Conservation (phyloP, 345 rosid genomes). For the Capsella bursapastoris region DNA sequence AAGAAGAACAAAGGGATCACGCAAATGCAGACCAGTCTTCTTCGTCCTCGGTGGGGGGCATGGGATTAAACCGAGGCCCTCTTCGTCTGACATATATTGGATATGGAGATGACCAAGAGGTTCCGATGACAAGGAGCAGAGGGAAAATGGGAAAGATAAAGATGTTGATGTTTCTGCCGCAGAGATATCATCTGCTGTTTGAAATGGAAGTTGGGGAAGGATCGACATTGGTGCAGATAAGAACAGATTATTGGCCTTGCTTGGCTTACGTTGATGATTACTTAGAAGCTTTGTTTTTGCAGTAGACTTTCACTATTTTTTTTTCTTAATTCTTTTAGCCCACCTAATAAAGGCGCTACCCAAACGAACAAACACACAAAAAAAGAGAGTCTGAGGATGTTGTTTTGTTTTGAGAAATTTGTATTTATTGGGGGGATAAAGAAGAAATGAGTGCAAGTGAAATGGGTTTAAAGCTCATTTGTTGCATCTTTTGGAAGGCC, state of each 20-base stretch:
- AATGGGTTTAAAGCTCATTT: too few relatives aligned
- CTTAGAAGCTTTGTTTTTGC: slow-evolving; percentile 79
- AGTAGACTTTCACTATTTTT: slow-evolving; percentile 29
- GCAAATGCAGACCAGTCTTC: slow-evolving; percentile 37
- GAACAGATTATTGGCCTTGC: slow-evolving; percentile 99
- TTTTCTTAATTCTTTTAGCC: slow-evolving; percentile 1
- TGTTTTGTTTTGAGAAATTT: neutral
- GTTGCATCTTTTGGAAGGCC: too few relatives aligned
- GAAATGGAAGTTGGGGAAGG: slow-evolving; percentile 87
- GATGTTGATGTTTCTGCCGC: slow-evolving; percentile 86
- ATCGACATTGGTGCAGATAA: slow-evolving; percentile 83
- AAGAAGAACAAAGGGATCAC: slow-evolving; percentile 31
- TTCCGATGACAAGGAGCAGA: slow-evolving; percentile 47
- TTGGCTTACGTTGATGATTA: slow-evolving; percentile 94
- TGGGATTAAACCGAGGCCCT: slow-evolving; percentile 47
- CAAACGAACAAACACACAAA: neutral
- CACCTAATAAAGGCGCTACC: slow-evolving; percentile 12
- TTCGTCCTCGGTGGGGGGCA: slow-evolving; percentile 39
- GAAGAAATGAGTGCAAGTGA: neutral
- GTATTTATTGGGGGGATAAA: neutral
- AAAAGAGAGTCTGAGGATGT: neutral
- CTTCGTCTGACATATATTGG: slow-evolving; percentile 73
- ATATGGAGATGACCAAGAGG: slow-evolving; percentile 59
- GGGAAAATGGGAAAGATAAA: slow-evolving; percentile 73
- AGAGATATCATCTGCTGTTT: slow-evolving; percentile 87